Evolutionary conservation across 805 yeast species (phyloP).

Genomic region (Yarrowia yakushimensis): DNA sequence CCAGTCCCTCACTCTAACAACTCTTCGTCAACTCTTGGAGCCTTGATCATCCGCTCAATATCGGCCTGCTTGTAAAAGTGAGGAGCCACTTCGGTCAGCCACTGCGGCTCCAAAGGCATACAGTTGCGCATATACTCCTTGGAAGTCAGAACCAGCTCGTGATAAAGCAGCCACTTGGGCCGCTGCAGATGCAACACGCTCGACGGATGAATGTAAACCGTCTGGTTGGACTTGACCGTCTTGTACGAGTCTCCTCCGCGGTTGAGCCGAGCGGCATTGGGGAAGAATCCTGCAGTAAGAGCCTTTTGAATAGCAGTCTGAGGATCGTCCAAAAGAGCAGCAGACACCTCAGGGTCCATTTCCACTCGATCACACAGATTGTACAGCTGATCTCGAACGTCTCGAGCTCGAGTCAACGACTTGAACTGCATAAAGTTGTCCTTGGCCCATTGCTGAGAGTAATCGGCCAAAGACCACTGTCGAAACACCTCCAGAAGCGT

Average conservation of each 20-base stretch:
- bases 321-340: conserved; percentile 57
- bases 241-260: conserved; percentile 66
- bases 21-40: neutral
- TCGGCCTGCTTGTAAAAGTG: conserved; percentile 40
- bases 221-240: conserved; percentile 59
- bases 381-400: conserved; percentile 69
- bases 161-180: conserved; percentile 79
- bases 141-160: conserved; percentile 74
- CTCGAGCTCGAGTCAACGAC: conserved; percentile 70
- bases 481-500: conserved; percentile 76
- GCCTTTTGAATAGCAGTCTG: conserved; percentile 62
- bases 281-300: conserved; percentile 45
- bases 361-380: conserved; percentile 53
- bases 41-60: conserved; percentile 32
- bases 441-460: conserved; percentile 67
- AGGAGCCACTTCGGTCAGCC: conserved; percentile 60
- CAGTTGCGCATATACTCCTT: conserved; percentile 91
- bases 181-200: conserved; percentile 59
- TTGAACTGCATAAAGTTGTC: conserved; percentile 79
- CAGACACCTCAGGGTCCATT: conserved; percentile 46
- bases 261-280: conserved; percentile 53
- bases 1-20: neutral
- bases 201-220: conserved; percentile 84
- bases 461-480: conserved; percentile 64
- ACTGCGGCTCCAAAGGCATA: conserved; percentile 73